Evolutionary conservation across 345 rosid genomes (phyloP).

Genomic region (Eucalyptus tenuipes): DNA sequence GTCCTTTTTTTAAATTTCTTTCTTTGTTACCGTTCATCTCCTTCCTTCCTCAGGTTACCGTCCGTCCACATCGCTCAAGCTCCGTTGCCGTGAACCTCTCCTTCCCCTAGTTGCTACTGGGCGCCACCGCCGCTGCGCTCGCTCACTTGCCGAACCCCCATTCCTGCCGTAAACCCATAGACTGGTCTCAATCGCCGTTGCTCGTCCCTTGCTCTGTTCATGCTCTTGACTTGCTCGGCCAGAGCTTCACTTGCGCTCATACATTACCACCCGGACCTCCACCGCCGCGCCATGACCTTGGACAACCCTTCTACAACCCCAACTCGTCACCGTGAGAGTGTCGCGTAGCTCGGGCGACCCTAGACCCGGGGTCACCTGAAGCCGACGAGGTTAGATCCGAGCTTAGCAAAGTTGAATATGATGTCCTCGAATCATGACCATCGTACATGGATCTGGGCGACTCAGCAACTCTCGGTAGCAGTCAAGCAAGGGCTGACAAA

Average conservation of each 20-base stretch:
- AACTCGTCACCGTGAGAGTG: background rate
- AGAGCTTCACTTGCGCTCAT: background rate
- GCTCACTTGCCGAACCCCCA: background rate
- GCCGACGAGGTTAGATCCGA: background rate
- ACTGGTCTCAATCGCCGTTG: no score
- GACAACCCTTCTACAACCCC: background rate
- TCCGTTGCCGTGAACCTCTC: background rate
- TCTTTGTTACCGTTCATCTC: background rate
- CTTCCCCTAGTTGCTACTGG: background rate
- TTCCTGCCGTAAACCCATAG: no score
- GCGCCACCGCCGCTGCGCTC: rapidly evolving
- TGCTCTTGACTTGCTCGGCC: background rate
- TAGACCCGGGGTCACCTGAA: background rate
- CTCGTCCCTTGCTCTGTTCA: no score
- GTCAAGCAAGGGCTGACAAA: background rate
- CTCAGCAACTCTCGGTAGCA: background rate
- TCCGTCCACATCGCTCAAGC: background rate
- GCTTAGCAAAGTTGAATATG: background rate
- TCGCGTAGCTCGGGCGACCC: background rate
- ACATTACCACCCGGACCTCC: background rate
- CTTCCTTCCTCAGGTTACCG: background rate
- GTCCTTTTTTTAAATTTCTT: background rate
- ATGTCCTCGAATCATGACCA: background rate
- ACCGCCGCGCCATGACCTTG: background rate
- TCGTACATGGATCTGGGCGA: rapidly evolving